Evolutionary conservation across 176 grass and related monocot species (phyloP), one percentile per base, ranked within the genome.

Genomic region (Oropetium thomaeum): DNA sequence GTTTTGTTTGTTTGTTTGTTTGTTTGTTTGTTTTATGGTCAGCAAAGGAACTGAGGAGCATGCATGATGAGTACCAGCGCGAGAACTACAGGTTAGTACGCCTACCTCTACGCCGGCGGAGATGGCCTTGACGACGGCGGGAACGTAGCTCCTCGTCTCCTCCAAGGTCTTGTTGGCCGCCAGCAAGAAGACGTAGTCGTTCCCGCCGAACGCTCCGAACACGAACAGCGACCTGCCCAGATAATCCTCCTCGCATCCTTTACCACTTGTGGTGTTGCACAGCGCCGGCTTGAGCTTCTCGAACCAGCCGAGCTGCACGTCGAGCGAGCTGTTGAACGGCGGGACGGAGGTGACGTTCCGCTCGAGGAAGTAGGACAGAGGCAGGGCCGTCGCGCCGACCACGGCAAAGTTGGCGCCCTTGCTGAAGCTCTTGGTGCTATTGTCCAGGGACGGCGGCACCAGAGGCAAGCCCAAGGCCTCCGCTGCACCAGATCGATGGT

Each of bases 121-220:
- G 53, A 91, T 85, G 71, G 77, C 48, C 5, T 77, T 29, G 51
- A 91, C 72, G 34, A 91, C 54, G 1, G 38, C 10, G 1, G 85
- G 89, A 0, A 82, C 71, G 39, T 65, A 70, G 8, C 26, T 5
- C 8, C 15, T 73, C 1, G 73, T 62, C 3, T 75, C 3, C 6
- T 22, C 17, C 40, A 87, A 4, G 28, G 51, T 70, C 59, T 75
- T 78, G 29, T 81, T 78, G 22, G 71, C 74, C 10, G 81, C 73
- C 15, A 93, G 44, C 15, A 70, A 7, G 53, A 77, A 48, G 25
- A 55, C 68, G 68, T 93, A 90, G 42, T 93, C 90, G 41, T 93
- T 93, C 9, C 84, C 77, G 20, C 87, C 90, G 73, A 93, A 71
- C 79, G 82, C 90, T 4, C 90, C 87, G 15, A 90, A 58, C 47